Evolutionary conservation across 257 asterid genomes (phyloP), one percentile per base, ranked within the genome.

Genomic region (Solanum clarkiae): DNA sequence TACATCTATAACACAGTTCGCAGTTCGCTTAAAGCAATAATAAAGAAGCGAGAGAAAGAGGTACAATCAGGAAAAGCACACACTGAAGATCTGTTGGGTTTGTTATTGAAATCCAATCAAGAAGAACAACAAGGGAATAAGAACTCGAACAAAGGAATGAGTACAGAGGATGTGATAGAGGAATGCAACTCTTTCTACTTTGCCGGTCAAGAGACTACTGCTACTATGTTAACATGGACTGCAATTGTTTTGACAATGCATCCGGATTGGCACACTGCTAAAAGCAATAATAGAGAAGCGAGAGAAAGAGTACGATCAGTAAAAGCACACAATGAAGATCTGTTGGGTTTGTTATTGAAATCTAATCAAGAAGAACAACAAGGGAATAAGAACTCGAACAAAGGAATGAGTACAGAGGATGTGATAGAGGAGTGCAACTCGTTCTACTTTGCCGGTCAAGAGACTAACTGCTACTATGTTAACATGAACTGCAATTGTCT

Each of bases 361-460:
- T 84, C 84, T 54, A 59, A 85, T 71, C 70, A 54, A 26, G 70
- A 85, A 20, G 80, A 32, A 53, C 65, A 77, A 5, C 49, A 77
- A 77, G 82, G 65, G 9, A 53, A 77, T 77, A 77, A 53, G 49
- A 51, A 51, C 17, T 77, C 82, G 6, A 77, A 32, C 17, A 77
- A 77, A 56, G 85, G 84, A 16, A 87, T 87, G 87, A 70, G 85
- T 9, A 84, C 60, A 53, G 86, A 84, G 22, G 89, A 87, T 80
- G 85, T 87, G 65, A 87, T 87, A 53, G 89, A 87, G 13, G 89
- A 87, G 53, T 87, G 87, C 72, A 87, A 87, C 66, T 70, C 83
- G 45, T 87, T 87, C 87, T 84, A 87, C 45, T 87, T 87, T 69
- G 89, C 87, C 14, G 87, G 87, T 75, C 89, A 87, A 70, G 89